These are phyloP conservation scores for Aegilops longissima DNA, from an alignment of 176 grass and related monocot species.

Conservation along the genomic window DNA sequence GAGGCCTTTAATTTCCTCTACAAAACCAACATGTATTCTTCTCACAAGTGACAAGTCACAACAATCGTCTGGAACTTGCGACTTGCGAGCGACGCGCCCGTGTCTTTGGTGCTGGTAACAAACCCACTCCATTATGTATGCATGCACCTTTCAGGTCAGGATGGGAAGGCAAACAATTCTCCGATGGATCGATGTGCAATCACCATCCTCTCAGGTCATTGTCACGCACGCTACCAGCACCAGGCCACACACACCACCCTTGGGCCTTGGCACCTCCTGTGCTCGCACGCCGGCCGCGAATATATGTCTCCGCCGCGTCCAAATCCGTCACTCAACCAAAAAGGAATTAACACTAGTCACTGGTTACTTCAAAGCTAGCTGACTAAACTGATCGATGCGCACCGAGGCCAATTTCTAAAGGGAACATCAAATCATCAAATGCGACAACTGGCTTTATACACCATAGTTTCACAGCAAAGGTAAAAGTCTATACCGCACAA, in stretches of 20 bases:
- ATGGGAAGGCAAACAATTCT: background rate
- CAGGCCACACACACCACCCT: background rate
- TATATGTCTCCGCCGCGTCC: constrained; percentile 34
- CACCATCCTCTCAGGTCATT: background rate
- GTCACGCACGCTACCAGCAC: background rate
- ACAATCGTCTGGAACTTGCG: background rate
- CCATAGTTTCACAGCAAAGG: background rate
- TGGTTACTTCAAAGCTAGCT: constrained; percentile 20
- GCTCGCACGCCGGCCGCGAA: background rate
- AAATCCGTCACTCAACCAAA: constrained; percentile 31
- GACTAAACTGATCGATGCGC: background rate
- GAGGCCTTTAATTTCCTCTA: background rate
- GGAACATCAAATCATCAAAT: constrained; percentile 1
- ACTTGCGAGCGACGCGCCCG: background rate
- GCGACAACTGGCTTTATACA: background rate
- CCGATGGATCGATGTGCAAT: background rate
- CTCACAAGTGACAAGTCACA: background rate
- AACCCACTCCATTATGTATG: background rate
- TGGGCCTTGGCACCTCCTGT: background rate
- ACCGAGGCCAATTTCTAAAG: background rate
- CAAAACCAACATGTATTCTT: background rate
- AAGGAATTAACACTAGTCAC: background rate
- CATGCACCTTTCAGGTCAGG: background rate
- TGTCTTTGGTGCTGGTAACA: no score
- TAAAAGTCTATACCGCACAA: background rate